A percentile compares a stretch with the other conserved stretches of the same genome.
Conservation (phyloP, 1,284 basidiomycete genomes). For the Austroboletus niveus region DNA sequence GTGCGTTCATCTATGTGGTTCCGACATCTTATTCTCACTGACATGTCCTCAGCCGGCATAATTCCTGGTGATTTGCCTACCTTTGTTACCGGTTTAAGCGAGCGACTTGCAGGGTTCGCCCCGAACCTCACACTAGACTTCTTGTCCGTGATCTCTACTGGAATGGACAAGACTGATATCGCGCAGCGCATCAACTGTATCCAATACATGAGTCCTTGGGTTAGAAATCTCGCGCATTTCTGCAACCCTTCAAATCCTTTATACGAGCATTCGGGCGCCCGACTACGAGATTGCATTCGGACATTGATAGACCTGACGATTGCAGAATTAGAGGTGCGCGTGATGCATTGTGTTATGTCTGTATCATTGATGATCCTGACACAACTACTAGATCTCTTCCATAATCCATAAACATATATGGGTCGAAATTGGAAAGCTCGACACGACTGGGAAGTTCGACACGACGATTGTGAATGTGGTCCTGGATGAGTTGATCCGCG, state of each 20-base stretch:
- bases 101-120: slow-evolving; percentile 66
- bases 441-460: slow-evolving; percentile 30
- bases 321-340: slow-evolving; percentile 61
- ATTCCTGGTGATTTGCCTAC: slow-evolving; percentile 70
- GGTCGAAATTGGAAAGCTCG: slow-evolving; percentile 69
- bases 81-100: slow-evolving; percentile 68
- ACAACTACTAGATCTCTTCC: slow-evolving; percentile 53
- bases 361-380: slow-evolving; percentile 6
- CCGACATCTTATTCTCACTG: slow-evolving; percentile 7
- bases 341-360: background rate
- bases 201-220: slow-evolving; percentile 84
- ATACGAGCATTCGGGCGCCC: slow-evolving; percentile 69
- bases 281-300: slow-evolving; percentile 76
- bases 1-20: slow-evolving; percentile 39
- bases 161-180: slow-evolving; percentile 52
- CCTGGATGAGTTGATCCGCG: slow-evolving; percentile 75
- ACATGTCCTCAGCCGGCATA: slow-evolving; percentile 52
- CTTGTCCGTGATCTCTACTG: slow-evolving; percentile 74
- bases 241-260: slow-evolving; percentile 63
- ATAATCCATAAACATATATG: slow-evolving; percentile 74
- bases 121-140: slow-evolving; percentile 86
- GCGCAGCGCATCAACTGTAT: slow-evolving; percentile 69
- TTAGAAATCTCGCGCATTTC: slow-evolving; percentile 74
- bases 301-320: slow-evolving; percentile 75
- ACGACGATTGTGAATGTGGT: slow-evolving; percentile 64